phyloP scores from a whole-genome alignment of 2,329 filamentous ascomycete genomes.

The Neurospora crassa region DNA sequence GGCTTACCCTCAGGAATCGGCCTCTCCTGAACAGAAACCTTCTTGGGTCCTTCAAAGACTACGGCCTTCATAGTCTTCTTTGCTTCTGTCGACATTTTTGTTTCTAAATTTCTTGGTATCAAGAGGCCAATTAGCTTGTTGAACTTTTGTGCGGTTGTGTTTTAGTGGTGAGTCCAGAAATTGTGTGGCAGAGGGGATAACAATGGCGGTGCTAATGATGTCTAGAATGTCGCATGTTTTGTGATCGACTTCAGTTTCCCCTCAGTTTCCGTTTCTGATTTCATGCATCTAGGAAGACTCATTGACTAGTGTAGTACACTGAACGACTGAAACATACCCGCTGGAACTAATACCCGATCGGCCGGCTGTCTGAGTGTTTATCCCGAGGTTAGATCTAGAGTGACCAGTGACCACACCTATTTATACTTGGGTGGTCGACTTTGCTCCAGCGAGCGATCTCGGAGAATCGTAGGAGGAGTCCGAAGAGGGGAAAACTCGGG shows the following conservation, averaged over 20 bases:
- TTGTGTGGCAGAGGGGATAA: background rate
- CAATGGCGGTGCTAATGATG: background rate
- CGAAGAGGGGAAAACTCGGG: background rate
- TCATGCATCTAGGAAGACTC: background rate
- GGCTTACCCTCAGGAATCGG: constrained; percentile 52
- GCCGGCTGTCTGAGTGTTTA: background rate
- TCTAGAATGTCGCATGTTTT: background rate
- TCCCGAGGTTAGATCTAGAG: background rate
- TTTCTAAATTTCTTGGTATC: background rate
- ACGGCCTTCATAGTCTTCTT: constrained; percentile 71
- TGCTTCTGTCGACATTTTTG: constrained; percentile 20
- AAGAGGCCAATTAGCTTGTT: background rate
- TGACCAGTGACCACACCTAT: background rate
- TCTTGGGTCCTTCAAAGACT: constrained; percentile 70
- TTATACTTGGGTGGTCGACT: background rate
- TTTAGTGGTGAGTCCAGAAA: background rate
- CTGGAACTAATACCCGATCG: background rate
- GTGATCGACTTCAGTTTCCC: background rate
- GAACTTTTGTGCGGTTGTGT: background rate
- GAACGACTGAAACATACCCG: background rate
- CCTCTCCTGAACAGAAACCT: constrained; percentile 68
- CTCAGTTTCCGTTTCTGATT: background rate
- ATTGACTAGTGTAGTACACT: background rate
- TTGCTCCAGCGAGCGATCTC: background rate
- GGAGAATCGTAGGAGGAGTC: background rate